Evolutionary conservation across 2,329 filamentous ascomycete genomes (phyloP), one percentile per base, ranked within the genome.

Genomic region (Elsinoe perseae): DNA sequence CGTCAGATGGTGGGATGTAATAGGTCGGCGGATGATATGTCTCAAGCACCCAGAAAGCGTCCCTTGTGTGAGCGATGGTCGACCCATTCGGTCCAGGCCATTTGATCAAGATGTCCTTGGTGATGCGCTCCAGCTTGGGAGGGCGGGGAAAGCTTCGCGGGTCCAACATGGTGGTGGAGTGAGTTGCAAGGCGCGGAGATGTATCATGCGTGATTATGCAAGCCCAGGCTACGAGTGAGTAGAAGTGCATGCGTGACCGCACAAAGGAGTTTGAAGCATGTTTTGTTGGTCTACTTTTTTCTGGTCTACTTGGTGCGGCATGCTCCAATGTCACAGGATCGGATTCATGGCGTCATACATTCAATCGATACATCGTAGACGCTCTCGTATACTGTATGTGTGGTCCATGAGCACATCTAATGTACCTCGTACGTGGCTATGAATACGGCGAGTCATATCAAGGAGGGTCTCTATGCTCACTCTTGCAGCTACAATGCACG

Each of bases 1-100:
- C 63, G 10, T 75, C 72, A 2, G 73, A 72, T 1, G 72, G 75
- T 1, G 82, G 80, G 3, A 85, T 70, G 64, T 84, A 84, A 67
- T 84, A 84, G 25, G 81, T 83, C 4, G 81, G 82, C 30, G 81
- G 79, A 62, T 84, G 81, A 61, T 80, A 79, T 16, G 80, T 83
- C 66, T 84, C 80, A 30, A 84, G 70, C 3, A 81, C 80, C 81
- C 81, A 83, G 65, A 77, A 83, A 2, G 76, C 80, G 44, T 80
- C 74, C 56, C 71, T 77, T 5, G 81, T 83, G 42, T 84, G 79
- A 9, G 80, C 81, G 59, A 84, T 77, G 50, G 75, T 69, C 44
- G 77, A 69, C 18, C 75, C 77, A 23, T 77, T 71, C 42, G 77
- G 68, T 18, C 75, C 77, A 25, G 77, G 72, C 74, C 78, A 83